phyloP scores from a whole-genome alignment of 805 yeast species.

The Starmerella kuoi region DNA sequence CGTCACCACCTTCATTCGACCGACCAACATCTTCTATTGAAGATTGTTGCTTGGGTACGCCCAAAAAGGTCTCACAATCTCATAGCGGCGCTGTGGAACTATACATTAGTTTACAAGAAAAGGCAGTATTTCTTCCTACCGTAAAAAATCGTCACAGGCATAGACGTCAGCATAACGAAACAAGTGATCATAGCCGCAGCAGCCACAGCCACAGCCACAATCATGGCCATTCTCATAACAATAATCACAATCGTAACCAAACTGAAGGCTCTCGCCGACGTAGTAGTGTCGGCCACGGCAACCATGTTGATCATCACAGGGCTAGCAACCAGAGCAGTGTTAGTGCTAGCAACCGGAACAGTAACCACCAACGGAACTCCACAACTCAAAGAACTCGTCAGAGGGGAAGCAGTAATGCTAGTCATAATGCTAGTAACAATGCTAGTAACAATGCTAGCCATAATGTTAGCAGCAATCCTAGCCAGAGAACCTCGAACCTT shows the following conservation, averaged over 20 bases:
- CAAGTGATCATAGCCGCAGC: neutral
- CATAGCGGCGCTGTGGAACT: conserved; percentile 28
- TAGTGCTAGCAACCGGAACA: too few species aligned
- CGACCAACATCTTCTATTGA: too few species aligned
- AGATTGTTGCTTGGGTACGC: conserved; percentile 26
- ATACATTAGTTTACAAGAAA: conserved; percentile 27
- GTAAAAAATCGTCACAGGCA: conserved; percentile 5
- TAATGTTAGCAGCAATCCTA: too few species aligned
- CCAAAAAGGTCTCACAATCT: conserved; percentile 25
- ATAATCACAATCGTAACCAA: neutral
- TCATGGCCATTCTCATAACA: neutral
- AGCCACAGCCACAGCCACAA: neutral
- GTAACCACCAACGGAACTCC: too few species aligned
- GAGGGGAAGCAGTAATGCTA: too few species aligned
- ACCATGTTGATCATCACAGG: too few species aligned
- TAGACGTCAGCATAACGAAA: neutral
- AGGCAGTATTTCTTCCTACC: conserved; percentile 25
- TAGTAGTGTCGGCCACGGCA: neutral
- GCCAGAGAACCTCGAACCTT: too few species aligned
- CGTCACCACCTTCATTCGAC: too few species aligned
- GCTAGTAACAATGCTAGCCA: too few species aligned
- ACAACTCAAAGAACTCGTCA: too few species aligned
- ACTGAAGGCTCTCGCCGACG: neutral
- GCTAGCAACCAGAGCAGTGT: too few species aligned
- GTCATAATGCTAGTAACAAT: too few species aligned